Evolutionary conservation across 139 green algal genomes (phyloP).

Genomic region (Prasinococcaceae sp.): DNA sequence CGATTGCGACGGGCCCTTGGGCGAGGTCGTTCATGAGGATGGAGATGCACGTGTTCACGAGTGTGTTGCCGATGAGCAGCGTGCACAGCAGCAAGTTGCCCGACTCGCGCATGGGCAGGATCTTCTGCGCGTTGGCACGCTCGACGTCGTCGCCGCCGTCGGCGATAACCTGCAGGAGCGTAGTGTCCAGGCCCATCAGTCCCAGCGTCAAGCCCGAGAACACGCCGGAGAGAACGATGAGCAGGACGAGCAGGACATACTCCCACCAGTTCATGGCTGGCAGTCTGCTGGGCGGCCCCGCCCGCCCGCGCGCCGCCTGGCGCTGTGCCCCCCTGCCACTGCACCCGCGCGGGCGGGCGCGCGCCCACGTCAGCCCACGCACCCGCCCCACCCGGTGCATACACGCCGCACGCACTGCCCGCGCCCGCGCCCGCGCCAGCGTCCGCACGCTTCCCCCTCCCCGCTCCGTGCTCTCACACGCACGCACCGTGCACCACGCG

Average conservation of each 20-base stretch:
- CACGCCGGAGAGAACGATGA: slow-evolving; percentile 18
- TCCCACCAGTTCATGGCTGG: no score
- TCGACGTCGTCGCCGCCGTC: slow-evolving; percentile 15
- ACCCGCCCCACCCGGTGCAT: no score
- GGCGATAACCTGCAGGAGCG: slow-evolving; percentile 20
- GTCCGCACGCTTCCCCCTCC: no score
- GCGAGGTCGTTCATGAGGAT: slow-evolving; percentile 35
- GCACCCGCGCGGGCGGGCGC: no score
- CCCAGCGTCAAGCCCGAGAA: slow-evolving; percentile 32
- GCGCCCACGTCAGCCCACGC: no score
- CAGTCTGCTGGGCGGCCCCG: no score
- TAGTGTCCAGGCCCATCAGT: slow-evolving; percentile 25
- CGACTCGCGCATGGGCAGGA: slow-evolving; percentile 28
- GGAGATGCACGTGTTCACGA: slow-evolving; percentile 37
- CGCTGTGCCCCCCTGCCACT: no score
- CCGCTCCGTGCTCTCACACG: no score
- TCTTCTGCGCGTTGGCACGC: slow-evolving; percentile 12
- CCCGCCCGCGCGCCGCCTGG: no score
- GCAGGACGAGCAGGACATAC: background rate
- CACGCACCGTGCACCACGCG: no score
- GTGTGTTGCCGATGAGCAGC: slow-evolving; percentile 45
- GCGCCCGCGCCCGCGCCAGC: no score
- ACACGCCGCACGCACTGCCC: no score
- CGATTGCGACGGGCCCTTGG: slow-evolving; percentile 19
- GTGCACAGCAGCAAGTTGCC: slow-evolving; percentile 56